Evolutionary conservation across 108 stramenopile species (phyloP).

Genomic region (Skeletonema costatum): DNA sequence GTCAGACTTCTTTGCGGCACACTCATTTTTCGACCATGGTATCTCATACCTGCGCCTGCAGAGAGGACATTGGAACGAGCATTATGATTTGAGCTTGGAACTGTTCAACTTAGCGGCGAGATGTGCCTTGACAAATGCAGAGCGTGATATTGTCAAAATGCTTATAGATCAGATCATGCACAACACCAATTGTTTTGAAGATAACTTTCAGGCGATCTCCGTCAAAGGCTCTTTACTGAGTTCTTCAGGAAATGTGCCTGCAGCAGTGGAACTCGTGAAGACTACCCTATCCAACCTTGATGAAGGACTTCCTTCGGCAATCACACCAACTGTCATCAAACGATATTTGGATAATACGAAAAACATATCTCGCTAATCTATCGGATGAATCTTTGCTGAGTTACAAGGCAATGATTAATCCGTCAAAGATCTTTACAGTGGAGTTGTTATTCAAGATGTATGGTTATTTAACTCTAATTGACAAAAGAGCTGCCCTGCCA

Average conservation of each 20-base stretch:
- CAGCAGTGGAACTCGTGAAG: neutral
- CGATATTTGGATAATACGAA: neutral
- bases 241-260: neutral
- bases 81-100: too few relatives aligned
- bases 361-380: neutral
- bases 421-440: slow-evolving; percentile 2
- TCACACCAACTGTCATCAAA: neutral
- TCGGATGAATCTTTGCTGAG: slow-evolving; percentile 9
- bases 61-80: too few relatives aligned
- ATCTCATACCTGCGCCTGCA: too few relatives aligned
- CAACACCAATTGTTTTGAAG: too few relatives aligned
- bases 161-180: slow-evolving; percentile 6
- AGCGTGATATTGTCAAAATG: neutral
- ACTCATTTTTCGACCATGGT: too few relatives aligned
- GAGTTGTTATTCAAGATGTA: slow-evolving; percentile 10
- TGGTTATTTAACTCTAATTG: neutral
- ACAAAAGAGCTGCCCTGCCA: neutral
- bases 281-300: slow-evolving; percentile 5
- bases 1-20: too few relatives aligned
- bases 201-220: slow-evolving; percentile 4
- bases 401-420: slow-evolving; percentile 8
- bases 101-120: too few relatives aligned
- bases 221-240: neutral
- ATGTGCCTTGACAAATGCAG: too few relatives aligned
- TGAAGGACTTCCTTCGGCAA: neutral